These are phyloP conservation scores for Ustilago loliicola DNA, from an alignment of 1,284 basidiomycete genomes.

Conservation along the genomic window DNA sequence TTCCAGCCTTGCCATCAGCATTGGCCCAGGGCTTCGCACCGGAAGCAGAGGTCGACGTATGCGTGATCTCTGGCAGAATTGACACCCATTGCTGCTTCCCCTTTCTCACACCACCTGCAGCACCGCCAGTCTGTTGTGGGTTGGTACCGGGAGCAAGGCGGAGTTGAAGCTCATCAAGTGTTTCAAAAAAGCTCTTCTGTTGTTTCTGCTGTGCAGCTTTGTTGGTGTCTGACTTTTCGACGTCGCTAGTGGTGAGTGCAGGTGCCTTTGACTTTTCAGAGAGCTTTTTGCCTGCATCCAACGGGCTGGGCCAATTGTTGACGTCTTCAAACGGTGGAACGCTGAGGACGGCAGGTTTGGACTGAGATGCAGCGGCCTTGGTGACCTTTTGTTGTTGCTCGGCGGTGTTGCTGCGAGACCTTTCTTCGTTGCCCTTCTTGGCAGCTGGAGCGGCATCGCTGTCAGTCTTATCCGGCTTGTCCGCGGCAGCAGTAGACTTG, in stretches of 20 bases:
- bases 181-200: conserved; percentile 42
- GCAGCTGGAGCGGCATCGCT: background rate
- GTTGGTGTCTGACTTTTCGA: background rate
- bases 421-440: conserved; percentile 16
- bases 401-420: background rate
- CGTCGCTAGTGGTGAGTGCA: background rate
- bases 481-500: background rate
- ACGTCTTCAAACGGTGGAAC: conserved; percentile 45
- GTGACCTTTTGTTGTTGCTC: conserved; percentile 14
- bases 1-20: conserved; percentile 16
- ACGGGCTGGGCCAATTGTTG: conserved; percentile 49
- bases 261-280: conserved; percentile 18
- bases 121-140: conserved; percentile 8
- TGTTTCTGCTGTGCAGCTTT: conserved; percentile 3
- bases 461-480: conserved; percentile 4
- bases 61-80: conserved; percentile 58
- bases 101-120: conserved; percentile 33
- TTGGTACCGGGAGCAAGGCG: conserved; percentile 31
- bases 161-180: conserved; percentile 50
- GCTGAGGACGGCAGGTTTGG: conserved; percentile 2
- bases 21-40: conserved; percentile 9
- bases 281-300: conserved; percentile 47
- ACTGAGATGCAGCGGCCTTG: conserved; percentile 1
- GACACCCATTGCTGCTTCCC: conserved; percentile 60
- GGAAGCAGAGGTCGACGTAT: conserved; percentile 9